phyloP scores from a whole-genome alignment of 2,329 filamentous ascomycete species.

The Emmonsia crescens region DNA sequence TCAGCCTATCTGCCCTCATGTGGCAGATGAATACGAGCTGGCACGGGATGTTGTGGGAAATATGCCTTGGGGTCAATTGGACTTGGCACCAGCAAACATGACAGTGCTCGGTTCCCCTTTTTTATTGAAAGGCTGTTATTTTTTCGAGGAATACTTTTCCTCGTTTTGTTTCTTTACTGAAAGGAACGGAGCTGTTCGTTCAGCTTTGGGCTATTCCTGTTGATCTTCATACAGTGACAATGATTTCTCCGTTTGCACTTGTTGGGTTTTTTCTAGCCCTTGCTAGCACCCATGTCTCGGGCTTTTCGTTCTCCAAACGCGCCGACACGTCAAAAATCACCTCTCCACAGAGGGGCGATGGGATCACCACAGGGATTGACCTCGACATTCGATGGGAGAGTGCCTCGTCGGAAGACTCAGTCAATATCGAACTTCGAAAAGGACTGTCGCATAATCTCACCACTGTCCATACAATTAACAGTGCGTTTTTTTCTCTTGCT shows the following conservation, averaged over 20 bases:
- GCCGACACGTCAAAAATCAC: constrained; percentile 6
- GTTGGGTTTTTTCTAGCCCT: background rate
- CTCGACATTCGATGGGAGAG: constrained; percentile 9
- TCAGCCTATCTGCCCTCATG: background rate
- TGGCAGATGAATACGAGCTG: background rate
- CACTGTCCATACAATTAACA: constrained; percentile 9
- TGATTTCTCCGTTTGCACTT: background rate
- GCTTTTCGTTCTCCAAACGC: constrained; percentile 6
- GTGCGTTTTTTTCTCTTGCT: constrained; percentile 4
- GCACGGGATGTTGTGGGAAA: background rate
- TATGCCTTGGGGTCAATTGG: background rate
- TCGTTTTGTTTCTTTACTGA: background rate
- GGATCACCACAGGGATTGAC: constrained; percentile 8
- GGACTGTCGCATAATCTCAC: constrained; percentile 7
- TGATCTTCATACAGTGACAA: background rate
- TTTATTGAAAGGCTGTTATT: background rate
- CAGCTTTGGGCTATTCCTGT: background rate
- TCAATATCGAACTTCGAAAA: constrained; percentile 10
- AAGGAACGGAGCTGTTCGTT: background rate
- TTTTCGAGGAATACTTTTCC: background rate
- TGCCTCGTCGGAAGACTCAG: constrained; percentile 1
- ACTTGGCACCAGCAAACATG: background rate
- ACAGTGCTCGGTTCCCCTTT: too few relatives aligned
- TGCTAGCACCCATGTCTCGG: background rate
- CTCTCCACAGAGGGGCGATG: constrained; percentile 5